These are phyloP conservation scores for Cercospora berteroae DNA, from an alignment of 2,329 filamentous ascomycete genomes.

Conservation along the genomic window DNA sequence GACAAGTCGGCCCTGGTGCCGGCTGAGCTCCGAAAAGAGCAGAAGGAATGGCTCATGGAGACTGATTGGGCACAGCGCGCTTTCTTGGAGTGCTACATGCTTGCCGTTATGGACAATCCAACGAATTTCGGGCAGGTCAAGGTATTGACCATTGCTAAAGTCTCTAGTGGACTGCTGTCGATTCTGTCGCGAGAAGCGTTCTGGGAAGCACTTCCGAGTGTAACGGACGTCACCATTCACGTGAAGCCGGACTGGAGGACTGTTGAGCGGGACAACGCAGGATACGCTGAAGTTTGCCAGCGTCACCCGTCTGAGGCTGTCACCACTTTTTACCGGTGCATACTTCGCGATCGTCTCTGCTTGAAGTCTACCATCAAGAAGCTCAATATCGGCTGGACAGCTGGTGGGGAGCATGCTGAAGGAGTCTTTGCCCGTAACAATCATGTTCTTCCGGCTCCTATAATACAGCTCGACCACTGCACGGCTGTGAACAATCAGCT, in stretches of 20 bases:
- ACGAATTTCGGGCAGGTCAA: slow-evolving; percentile 55
- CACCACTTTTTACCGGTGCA: slow-evolving; percentile 52
- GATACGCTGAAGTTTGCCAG: slow-evolving; percentile 49
- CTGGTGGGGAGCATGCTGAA: slow-evolving; percentile 65
- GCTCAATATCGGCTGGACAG: slow-evolving; percentile 65
- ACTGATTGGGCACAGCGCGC: slow-evolving; percentile 67
- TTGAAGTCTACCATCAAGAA: slow-evolving; percentile 56
- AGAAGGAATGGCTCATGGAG: slow-evolving; percentile 67
- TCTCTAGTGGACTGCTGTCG: slow-evolving; percentile 61
- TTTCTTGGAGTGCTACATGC: slow-evolving; percentile 65
- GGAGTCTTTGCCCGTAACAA: slow-evolving; percentile 62
- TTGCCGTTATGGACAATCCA: slow-evolving; percentile 62
- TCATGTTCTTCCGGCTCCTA: slow-evolving; percentile 62
- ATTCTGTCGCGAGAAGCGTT: slow-evolving; percentile 58
- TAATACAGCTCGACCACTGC: slow-evolving; percentile 39
- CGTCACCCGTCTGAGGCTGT: slow-evolving; percentile 55
- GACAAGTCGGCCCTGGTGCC: slow-evolving; percentile 49
- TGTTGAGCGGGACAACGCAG: slow-evolving; percentile 54
- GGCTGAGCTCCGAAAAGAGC: slow-evolving; percentile 57
- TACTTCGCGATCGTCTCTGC: slow-evolving; percentile 39
- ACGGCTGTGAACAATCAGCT: slow-evolving; percentile 15
- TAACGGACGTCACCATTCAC: slow-evolving; percentile 57
- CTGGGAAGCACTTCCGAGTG: slow-evolving; percentile 58
- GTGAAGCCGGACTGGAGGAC: slow-evolving; percentile 67
- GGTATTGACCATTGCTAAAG: slow-evolving; percentile 61